phyloP scores from a whole-genome alignment of 75 land plant genomes.

The Selaginella moellendorffii region DNA sequence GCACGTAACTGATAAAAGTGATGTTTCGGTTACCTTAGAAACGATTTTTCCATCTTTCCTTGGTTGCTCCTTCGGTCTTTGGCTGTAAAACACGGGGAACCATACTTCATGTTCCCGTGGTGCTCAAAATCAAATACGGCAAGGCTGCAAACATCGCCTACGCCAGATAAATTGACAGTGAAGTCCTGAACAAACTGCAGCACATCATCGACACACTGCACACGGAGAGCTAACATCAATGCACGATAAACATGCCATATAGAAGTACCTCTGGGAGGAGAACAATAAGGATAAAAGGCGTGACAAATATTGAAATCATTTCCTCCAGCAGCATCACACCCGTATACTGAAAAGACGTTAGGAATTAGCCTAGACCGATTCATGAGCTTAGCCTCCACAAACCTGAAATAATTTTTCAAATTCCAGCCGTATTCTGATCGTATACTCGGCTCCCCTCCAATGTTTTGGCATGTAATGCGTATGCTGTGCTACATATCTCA shows the following conservation, averaged over 20 bases:
- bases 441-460: slow-evolving; percentile 84
- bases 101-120: slow-evolving; percentile 85
- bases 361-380: background rate
- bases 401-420: slow-evolving; percentile 93
- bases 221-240: background rate
- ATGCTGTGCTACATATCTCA: slow-evolving; percentile 69
- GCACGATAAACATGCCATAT: background rate
- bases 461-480: slow-evolving; percentile 96
- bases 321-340: slow-evolving; percentile 85
- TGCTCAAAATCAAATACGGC: slow-evolving; percentile 74
- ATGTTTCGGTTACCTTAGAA: slow-evolving; percentile 46
- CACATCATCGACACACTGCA: slow-evolving; percentile 78
- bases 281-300: slow-evolving; percentile 64
- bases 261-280: slow-evolving; percentile 55
- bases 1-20: background rate
- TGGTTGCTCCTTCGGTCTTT: slow-evolving; percentile 65
- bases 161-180: slow-evolving; percentile 68
- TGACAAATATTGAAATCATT: slow-evolving; percentile 84
- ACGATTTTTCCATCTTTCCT: slow-evolving; percentile 99
- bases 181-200: slow-evolving; percentile 69
- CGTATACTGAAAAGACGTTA: slow-evolving; percentile 58
- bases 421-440: slow-evolving; percentile 52
- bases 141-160: slow-evolving; percentile 96
- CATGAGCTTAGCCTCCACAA: no score
- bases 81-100: slow-evolving; percentile 53